A percentile compares a stretch with the other conserved stretches of the same genome.
phyloP scores from a whole-genome alignment of 495 filamentous ascomycete genomes.

The Niebla homalea region DNA sequence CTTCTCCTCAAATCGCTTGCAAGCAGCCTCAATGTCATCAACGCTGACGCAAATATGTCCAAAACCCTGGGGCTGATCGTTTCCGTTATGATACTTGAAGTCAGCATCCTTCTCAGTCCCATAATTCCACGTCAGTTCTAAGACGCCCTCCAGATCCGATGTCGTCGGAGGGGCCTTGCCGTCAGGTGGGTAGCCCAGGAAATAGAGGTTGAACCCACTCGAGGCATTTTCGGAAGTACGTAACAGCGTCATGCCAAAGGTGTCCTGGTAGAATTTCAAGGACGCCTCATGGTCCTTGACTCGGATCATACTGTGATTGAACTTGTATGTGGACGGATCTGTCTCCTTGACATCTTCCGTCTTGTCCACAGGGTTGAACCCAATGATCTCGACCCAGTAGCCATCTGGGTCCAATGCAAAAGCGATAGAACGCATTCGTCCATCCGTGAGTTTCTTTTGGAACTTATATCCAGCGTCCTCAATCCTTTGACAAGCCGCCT shows the following conservation, averaged over 20 bases:
- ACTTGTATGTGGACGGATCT: constrained; percentile 38
- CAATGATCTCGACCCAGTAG: constrained; percentile 75
- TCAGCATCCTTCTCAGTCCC: constrained; percentile 81
- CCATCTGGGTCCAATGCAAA: constrained; percentile 89
- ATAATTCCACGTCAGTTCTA: constrained; percentile 94
- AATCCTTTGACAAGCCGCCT: constrained; percentile 75
- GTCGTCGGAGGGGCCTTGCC: constrained; percentile 36
- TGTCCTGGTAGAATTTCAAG: constrained; percentile 80
- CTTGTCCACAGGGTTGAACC: constrained; percentile 31
- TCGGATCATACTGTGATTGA: constrained; percentile 88
- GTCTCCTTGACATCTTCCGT: constrained; percentile 43
- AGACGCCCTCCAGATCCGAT: constrained; percentile 62
- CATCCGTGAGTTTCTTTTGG: constrained; percentile 86
- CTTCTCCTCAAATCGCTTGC: constrained; percentile 66
- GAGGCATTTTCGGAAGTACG: constrained; percentile 56
- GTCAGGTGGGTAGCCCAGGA: constrained; percentile 61
- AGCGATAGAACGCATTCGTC: constrained; percentile 76
- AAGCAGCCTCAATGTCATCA: constrained; percentile 77
- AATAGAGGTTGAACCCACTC: constrained; percentile 78
- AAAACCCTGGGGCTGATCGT: constrained; percentile 82
- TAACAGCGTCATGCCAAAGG: constrained; percentile 73
- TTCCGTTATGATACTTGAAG: constrained; percentile 87
- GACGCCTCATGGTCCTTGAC: constrained; percentile 79
- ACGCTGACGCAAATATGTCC: constrained; percentile 89
- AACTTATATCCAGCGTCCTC: constrained; percentile 84